Evolutionary conservation across 345 rosid species (phyloP), one percentile per base, ranked within the genome.

Genomic region (Noccaea caerulescens): DNA sequence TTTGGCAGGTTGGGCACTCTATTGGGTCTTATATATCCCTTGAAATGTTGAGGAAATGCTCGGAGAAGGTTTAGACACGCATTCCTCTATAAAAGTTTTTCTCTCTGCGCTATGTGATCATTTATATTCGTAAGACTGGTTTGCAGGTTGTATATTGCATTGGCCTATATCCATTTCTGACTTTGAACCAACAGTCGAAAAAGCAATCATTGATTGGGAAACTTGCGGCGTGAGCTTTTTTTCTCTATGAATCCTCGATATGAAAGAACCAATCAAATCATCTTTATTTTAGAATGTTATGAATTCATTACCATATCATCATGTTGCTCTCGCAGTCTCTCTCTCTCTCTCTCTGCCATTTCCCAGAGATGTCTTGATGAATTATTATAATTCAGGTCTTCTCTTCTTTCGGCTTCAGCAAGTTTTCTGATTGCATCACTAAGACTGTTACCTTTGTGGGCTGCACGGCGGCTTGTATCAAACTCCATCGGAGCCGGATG

Each of bases 101-200:
- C 20, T 55, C 53, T 32, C 5, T 2, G 7, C n/a, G 57, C n/a
- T 20, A 23, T 20, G 33, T 64, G 3, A 23, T 30, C 30, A 3
- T 49, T 44, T 70, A 39, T 10, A 23, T 51, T 44, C 23, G 27
- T 14, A 59, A 12, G 49, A n/a, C 2, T 69, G 54, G 47, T 67
- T 69, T 37, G 46, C 70, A 90, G 96, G 88, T 82, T 34, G 66
- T 61, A 39, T 83, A 80, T 66, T 87, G 74, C 53, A 51, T 86
- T 71, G 93, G 93, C 60, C 66, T 93, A 8, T 93, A 93, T 80
- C 98, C 97, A 10, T 90, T 90, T 82, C 71, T 90, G 71, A 80
- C 85, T 61, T 13, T 88, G 68, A 86, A 88, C 68, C 81, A 50
- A 18, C 83, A 76, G 54, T 93, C 97, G 49, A 62, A 46, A 74